phyloP scores from a whole-genome alignment of 192 early-diverging fungal species.

The Coemansia sp. region DNA sequence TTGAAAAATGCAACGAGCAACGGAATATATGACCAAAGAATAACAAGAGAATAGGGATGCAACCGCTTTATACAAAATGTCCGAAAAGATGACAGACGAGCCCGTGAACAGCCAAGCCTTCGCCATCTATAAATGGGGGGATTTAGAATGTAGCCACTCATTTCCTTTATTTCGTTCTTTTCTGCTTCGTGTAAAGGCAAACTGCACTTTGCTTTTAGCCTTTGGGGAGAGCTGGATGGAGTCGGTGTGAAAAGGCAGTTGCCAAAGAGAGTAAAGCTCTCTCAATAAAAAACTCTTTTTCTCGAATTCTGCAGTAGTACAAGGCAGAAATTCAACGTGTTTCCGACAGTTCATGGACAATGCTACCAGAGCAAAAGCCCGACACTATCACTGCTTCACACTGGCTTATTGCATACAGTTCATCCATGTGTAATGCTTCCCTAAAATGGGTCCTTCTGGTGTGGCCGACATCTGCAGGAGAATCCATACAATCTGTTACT shows the following conservation, averaged over 20 bases:
- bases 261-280: background rate
- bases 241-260: slow-evolving; percentile 1
- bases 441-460: too few species aligned
- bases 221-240: background rate
- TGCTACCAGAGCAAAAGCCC: too few species aligned
- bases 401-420: too few species aligned
- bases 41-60: background rate
- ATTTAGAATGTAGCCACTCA: background rate
- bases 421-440: too few species aligned
- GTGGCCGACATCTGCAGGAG: too few species aligned
- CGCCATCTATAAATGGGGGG: background rate
- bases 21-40: background rate
- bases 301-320: background rate
- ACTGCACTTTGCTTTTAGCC: background rate
- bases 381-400: too few species aligned
- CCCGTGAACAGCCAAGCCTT: background rate
- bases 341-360: too few species aligned
- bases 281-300: background rate
- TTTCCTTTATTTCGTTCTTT: background rate
- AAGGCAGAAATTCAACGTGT: background rate
- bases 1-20: slow-evolving; percentile 8
- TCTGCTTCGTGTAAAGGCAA: background rate
- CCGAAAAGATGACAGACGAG: too few species aligned
- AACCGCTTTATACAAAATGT: background rate
- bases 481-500: too few species aligned